Conservation (phyloP, 768 basidiomycete genomes). For the Naganishia onofrii region DNA sequence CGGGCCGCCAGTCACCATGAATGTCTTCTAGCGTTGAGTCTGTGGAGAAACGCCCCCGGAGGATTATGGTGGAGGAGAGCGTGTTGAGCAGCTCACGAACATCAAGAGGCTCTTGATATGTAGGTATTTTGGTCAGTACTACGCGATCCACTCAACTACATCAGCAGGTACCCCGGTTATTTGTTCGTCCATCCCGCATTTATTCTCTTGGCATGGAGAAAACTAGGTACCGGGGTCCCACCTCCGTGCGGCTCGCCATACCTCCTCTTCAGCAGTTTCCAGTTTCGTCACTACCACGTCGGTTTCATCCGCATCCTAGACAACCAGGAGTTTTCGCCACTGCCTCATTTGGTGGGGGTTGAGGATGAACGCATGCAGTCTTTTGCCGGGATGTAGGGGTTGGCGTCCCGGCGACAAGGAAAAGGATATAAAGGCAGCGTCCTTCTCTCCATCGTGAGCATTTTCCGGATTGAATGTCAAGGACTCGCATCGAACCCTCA, state of each 20-base stretch:
- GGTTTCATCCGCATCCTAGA: neutral
- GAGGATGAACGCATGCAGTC: neutral
- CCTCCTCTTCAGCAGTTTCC: neutral
- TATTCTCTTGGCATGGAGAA: neutral
- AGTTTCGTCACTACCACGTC: constrained; percentile 54
- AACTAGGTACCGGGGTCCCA: neutral
- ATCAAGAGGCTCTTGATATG: no score
- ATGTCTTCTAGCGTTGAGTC: neutral
- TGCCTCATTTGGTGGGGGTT: neutral
- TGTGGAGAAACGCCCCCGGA: neutral
- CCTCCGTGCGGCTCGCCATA: neutral
- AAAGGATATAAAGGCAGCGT: neutral
- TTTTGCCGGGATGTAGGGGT: neutral
- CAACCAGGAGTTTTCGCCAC: constrained; percentile 2
- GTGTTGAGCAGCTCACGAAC: no score
- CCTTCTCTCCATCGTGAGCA: neutral
- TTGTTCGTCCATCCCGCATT: no score
- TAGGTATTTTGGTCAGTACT: neutral
- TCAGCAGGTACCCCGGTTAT: neutral
- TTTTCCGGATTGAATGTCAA: neutral
- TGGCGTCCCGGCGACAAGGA: neutral
- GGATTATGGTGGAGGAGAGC: neutral
- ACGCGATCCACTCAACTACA: neutral
- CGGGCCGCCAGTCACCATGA: neutral
- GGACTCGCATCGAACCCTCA: neutral